Evolutionary conservation across 257 asterid genomes (phyloP).

Genomic region (Rubia yunnanensis): DNA sequence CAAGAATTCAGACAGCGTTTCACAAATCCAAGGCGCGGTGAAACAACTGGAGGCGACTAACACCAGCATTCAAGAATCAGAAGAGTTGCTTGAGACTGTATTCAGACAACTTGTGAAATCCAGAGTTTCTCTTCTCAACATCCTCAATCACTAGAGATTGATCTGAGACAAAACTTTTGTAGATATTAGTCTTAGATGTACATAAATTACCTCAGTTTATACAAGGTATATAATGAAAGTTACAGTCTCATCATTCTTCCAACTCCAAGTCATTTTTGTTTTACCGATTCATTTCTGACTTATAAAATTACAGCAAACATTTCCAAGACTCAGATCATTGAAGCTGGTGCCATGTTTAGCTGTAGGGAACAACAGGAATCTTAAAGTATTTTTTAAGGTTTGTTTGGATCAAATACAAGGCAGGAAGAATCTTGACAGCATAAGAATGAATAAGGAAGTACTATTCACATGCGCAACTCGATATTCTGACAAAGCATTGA

Average conservation of each 20-base stretch:
- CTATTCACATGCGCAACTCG: no score
- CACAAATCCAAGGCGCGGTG: not conserved
- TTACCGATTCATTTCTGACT: no score
- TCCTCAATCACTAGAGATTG: not conserved
- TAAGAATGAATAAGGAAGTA: not conserved
- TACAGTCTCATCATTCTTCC: no score
- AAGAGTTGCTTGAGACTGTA: conserved; percentile 3
- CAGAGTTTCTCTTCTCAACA: conserved; percentile 21
- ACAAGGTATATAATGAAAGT: not conserved
- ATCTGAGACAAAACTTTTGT: not conserved
- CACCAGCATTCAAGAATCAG: conserved; percentile 13
- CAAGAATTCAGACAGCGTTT: not conserved
- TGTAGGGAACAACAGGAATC: conserved; percentile 5
- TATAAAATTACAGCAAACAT: no score
- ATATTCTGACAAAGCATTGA: not conserved
- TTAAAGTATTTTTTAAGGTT: no score
- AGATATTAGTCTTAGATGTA: not conserved
- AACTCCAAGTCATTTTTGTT: no score
- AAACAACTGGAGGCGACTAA: conserved; percentile 9
- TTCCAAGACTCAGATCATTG: no score
- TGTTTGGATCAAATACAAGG: no score
- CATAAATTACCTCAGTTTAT: no score
- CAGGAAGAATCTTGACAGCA: not conserved
- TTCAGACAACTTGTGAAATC: conserved; percentile 10
- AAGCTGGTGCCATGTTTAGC: not conserved